Percentiles rank a stretch among this genome's conserved stretches.
phyloP scores from a whole-genome alignment of 352 stramenopile genomes.

The Globisporangium cylindrosporum region DNA sequence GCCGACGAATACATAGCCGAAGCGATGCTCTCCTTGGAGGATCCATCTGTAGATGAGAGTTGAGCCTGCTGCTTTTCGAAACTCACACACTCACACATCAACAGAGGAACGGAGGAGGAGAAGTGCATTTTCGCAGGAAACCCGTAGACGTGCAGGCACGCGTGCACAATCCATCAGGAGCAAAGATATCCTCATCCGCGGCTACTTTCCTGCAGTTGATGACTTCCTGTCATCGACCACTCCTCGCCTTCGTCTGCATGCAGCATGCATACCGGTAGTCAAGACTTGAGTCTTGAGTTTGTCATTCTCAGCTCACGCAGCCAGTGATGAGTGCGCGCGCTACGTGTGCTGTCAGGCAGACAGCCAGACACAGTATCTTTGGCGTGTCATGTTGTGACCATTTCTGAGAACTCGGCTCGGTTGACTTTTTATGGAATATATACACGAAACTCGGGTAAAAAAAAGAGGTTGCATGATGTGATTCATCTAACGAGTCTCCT shows the following conservation, averaged over 20 bases:
- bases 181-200: constrained; percentile 1
- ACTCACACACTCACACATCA: not conserved
- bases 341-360: not conserved
- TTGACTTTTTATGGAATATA: not conserved
- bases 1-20: not conserved
- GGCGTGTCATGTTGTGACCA: not conserved
- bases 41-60: not conserved
- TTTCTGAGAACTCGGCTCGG: not conserved
- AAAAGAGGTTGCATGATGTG: not conserved
- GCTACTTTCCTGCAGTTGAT: not conserved
- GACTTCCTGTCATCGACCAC: not conserved
- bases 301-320: not conserved
- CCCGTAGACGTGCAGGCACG: not conserved
- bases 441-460: not conserved
- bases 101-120: not conserved
- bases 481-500: not conserved
- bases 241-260: not conserved
- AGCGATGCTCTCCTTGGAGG: not conserved
- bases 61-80: not conserved
- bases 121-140: not conserved
- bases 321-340: not conserved
- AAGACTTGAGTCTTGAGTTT: not conserved
- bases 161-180: not conserved
- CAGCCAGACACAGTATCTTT: not conserved
- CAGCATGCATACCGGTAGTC: not conserved